A percentile compares a stretch with the other conserved stretches of the same genome.
These are phyloP conservation scores for Mitragyna speciosa DNA, from an alignment of 257 asterid species.

Conservation along the genomic window DNA sequence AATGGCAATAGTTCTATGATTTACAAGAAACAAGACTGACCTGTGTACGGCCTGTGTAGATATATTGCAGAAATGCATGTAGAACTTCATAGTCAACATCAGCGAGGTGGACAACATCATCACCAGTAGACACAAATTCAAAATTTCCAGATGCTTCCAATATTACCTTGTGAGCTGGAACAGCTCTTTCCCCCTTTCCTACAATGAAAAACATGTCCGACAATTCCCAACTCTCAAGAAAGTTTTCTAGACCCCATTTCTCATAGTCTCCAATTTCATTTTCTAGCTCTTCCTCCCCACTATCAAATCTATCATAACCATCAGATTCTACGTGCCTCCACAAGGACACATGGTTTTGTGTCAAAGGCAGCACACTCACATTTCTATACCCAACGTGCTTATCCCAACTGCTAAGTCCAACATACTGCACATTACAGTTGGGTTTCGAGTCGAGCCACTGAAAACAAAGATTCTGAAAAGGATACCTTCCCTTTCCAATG, in stretches of 20 bases:
- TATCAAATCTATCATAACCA: conserved; percentile 45
- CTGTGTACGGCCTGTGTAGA: conserved; percentile 78
- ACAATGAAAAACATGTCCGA: conserved; percentile 75
- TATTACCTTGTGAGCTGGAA: conserved; percentile 86
- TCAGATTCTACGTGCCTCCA: conserved; percentile 85
- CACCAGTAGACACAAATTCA: conserved; percentile 38
- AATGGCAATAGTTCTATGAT: not conserved
- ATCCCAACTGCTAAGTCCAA: conserved; percentile 99
- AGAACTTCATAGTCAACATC: conserved; percentile 59
- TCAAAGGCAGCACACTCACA: conserved; percentile 75
- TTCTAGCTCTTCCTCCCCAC: conserved; percentile 64
- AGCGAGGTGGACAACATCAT: conserved; percentile 52
- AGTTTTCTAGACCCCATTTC: conserved; percentile 75
- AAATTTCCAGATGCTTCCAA: conserved; percentile 79
- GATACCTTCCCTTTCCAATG: conserved; percentile 94
- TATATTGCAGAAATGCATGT: conserved; percentile 72
- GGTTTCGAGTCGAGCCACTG: conserved; percentile 96
- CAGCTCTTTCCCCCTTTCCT: conserved; percentile 67
- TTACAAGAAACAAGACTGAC: conserved; percentile 40
- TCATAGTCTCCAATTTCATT: conserved; percentile 54
- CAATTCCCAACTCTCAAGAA: conserved; percentile 82
- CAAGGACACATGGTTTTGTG: conserved; percentile 74
- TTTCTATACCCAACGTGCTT: conserved; percentile 93
- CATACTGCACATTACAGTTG: conserved; percentile 74
- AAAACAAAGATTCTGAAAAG: conserved; percentile 90